Evolutionary conservation across 2,329 filamentous ascomycete genomes (phyloP), one percentile per base, ranked within the genome.

Genomic region (Phialemoniopsis sp.): DNA sequence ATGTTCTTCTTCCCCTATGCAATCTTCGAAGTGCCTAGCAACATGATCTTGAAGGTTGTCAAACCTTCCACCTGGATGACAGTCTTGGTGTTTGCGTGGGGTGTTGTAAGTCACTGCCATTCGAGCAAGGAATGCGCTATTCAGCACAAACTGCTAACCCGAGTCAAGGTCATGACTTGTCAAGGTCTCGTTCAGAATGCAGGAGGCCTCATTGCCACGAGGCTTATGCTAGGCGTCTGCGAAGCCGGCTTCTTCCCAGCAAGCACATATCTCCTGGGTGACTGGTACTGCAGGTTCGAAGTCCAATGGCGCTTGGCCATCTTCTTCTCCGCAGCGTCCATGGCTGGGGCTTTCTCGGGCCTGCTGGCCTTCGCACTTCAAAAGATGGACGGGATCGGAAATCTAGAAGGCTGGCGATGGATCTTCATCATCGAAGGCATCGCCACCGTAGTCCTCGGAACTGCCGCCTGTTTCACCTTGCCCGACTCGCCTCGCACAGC

Each of bases 351-450:
- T 9, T 41, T 45, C 8, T 37, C 36, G 9, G 45, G 45, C 16
- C 39, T 47, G 14, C 43, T 47, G 16, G 45, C 38, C 16, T 42
- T 42, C 29, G 45, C 35, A 15, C 36, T 47, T 15, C 19, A 37
- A 14, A 34, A 45, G 32, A 47, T 48, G 41, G 29, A 35, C 17
- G 46, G 46, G 31, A 15, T 43, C 5, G 26, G 18, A 29, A 21
- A 17, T 5, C 29, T 21, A 38, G 79, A 82, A 3, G 80, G 78
- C 4, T 89, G 85, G 85, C 72, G 79, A 45, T 55, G 83, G 12
- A 53, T 42, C 18, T 47, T 43, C 55, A 73, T 84, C 53, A 73
- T 78, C 1, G 83, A 86, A 12, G 79, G 83, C 36, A 75, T 78
- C 4, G 52, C 79, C 2, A 69, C 76, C 4, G 62, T 83, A 0